Evolutionary conservation across 2,329 filamentous ascomycete genomes (phyloP).

Genomic region (Byssochlamys sp.): DNA sequence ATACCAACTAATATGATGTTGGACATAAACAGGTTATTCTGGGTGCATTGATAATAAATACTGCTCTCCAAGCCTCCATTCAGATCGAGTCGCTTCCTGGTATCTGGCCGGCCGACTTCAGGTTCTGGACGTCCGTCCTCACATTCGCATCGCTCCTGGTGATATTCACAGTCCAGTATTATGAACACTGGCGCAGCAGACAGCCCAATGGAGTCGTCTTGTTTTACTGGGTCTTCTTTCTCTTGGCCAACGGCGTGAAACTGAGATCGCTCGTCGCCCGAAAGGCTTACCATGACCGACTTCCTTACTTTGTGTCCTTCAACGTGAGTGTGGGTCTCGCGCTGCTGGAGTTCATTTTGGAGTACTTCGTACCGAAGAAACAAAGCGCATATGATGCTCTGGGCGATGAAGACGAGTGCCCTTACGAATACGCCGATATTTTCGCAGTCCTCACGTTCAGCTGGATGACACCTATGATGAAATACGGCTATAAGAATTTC

Average conservation of each 20-base stretch:
- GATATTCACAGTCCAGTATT: conserved; percentile 71
- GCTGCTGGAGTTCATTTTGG: conserved; percentile 61
- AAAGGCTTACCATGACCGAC: conserved; percentile 54
- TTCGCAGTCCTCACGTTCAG: conserved; percentile 90
- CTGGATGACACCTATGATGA: conserved; percentile 99
- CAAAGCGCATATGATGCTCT: conserved; percentile 59
- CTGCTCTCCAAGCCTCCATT: conserved; percentile 61
- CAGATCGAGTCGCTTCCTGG: conserved; percentile 62
- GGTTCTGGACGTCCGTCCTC: conserved; percentile 69
- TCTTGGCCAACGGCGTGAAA: conserved; percentile 71
- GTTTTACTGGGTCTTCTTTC: conserved; percentile 83
- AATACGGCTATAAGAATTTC: conserved; percentile 79
- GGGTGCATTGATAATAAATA: conserved; percentile 56
- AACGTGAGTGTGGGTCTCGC: conserved; percentile 62
- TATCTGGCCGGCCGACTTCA: conserved; percentile 70
- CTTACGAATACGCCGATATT: conserved; percentile 79
- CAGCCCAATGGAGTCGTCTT: conserved; percentile 80
- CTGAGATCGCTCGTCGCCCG: conserved; percentile 76
- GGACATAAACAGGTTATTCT: conserved; percentile 48
- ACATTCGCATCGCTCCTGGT: conserved; percentile 64
- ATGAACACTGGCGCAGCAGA: conserved; percentile 72
- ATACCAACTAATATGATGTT: not conserved
- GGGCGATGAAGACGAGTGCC: conserved; percentile 57
- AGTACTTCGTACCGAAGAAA: conserved; percentile 80
- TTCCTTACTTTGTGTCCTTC: conserved; percentile 70